These are phyloP conservation scores for Boletellus ananas DNA, from an alignment of 768 basidiomycete genomes.

Conservation along the genomic window DNA sequence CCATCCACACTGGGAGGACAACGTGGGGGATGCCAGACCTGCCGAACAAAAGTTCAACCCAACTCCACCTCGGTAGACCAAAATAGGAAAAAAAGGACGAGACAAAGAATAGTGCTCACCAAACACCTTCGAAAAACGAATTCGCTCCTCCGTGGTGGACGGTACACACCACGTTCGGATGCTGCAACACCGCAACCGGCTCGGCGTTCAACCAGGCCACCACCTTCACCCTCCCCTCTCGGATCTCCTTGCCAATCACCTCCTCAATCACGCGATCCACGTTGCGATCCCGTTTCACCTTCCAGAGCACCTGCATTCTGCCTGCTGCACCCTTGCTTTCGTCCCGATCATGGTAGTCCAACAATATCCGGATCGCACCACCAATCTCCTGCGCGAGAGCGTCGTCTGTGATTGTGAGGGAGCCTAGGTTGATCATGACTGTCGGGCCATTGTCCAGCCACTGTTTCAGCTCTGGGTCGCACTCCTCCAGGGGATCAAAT, in stretches of 20 bases:
- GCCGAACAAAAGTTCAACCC: background rate
- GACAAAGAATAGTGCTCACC: background rate
- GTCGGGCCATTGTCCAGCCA: conserved; percentile 12
- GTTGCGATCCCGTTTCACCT: background rate
- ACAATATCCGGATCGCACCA: conserved; percentile 5
- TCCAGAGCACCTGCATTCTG: conserved; percentile 13
- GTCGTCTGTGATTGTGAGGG: background rate
- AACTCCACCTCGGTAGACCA: background rate
- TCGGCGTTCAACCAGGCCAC: conserved; percentile 11
- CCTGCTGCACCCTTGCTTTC: too few relatives aligned
- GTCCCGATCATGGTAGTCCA: background rate
- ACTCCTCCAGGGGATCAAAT: conserved; percentile 8
- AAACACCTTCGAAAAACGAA: background rate
- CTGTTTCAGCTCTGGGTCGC: background rate
- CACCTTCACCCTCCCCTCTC: conserved; percentile 7
- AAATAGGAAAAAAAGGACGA: background rate
- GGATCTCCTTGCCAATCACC: conserved; percentile 1
- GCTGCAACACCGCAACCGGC: conserved; percentile 9
- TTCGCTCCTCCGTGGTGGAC: conserved; percentile 4
- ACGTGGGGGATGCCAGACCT: conserved; percentile 13
- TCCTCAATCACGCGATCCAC: background rate
- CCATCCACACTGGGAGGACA: conserved; percentile 11
- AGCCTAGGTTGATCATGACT: conserved; percentile 11
- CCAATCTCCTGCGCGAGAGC: background rate
- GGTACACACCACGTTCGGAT: background rate